Evolutionary conservation across 352 stramenopile genomes (phyloP).

Genomic region (Pythium aristosporum): DNA sequence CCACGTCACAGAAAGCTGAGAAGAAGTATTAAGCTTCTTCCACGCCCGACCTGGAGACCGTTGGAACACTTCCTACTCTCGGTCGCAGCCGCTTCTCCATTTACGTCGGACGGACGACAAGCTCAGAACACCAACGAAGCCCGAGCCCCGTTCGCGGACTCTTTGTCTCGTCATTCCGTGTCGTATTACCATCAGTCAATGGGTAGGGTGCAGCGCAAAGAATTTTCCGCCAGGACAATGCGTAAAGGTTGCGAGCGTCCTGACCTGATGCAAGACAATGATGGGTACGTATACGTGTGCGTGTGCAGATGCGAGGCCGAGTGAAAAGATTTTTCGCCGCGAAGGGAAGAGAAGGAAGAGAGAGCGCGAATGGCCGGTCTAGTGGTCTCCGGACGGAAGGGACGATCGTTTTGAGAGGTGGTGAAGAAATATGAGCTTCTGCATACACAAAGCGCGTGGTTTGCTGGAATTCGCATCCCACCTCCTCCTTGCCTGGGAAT

Average conservation of each 20-base stretch:
- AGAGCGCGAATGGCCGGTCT: too few relatives aligned
- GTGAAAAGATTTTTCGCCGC: background rate
- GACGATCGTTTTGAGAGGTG: background rate
- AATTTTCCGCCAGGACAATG: too few relatives aligned
- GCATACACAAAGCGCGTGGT: background rate
- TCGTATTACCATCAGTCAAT: too few relatives aligned
- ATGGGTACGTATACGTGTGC: background rate
- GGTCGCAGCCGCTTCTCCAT: too few relatives aligned
- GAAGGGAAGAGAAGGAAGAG: background rate
- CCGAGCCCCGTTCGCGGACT: background rate
- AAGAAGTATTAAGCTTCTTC: too few relatives aligned
- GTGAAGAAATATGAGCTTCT: background rate
- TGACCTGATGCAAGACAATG: background rate
- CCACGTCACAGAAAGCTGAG: too few relatives aligned
- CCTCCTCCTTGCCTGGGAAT: background rate
- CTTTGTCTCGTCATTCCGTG: background rate
- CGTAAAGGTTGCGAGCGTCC: too few relatives aligned
- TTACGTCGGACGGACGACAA: background rate
- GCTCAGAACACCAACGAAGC: background rate
- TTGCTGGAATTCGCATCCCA: background rate
- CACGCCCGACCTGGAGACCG: background rate
- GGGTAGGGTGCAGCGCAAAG: too few relatives aligned
- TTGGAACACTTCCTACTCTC: background rate
- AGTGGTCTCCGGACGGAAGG: background rate
- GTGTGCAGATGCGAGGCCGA: background rate